Percentiles rank a stretch among this genome's conserved stretches.
These are phyloP conservation scores for Bertia moriformis DNA, from an alignment of 2,329 filamentous ascomycete genomes.

Conservation along the genomic window DNA sequence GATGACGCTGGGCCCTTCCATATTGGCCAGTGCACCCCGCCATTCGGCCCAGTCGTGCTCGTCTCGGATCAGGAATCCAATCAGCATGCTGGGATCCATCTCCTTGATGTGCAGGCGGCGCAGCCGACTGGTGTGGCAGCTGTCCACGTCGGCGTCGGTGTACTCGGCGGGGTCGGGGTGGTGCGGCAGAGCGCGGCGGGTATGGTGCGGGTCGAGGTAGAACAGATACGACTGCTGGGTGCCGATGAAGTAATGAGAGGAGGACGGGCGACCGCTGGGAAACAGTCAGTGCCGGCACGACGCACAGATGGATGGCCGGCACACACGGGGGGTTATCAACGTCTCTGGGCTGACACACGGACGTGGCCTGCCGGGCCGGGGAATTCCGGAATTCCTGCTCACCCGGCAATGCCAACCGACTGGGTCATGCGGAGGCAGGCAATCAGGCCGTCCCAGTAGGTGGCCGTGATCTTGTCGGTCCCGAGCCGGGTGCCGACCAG, in stretches of 20 bases:
- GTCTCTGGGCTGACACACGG: too few species aligned
- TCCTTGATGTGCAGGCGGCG: slow-evolving; percentile 72
- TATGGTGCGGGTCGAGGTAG: slow-evolving; percentile 88
- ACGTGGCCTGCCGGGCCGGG: slow-evolving; percentile 2
- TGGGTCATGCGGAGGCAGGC: slow-evolving; percentile 73
- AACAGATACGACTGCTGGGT: slow-evolving; percentile 64
- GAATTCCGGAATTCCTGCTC: too few species aligned
- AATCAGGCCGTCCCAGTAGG: slow-evolving; percentile 90
- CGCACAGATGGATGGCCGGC: too few species aligned
- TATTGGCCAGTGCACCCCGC: slow-evolving; percentile 61
- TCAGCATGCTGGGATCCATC: slow-evolving; percentile 96
- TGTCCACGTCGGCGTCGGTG: slow-evolving; percentile 58
- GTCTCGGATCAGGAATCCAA: slow-evolving; percentile 75
- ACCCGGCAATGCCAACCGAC: slow-evolving; percentile 93
- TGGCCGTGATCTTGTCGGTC: slow-evolving; percentile 84
- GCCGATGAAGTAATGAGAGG: slow-evolving; percentile 55
- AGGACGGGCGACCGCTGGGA: slow-evolving; percentile 78
- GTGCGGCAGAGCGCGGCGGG: slow-evolving; percentile 60
- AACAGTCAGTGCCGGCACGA: neutral
- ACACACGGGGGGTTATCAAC: too few species aligned
- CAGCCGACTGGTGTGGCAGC: slow-evolving; percentile 76
- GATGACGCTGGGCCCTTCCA: slow-evolving; percentile 72
- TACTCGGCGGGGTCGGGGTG: slow-evolving; percentile 41
- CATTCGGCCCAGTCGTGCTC: slow-evolving; percentile 74
- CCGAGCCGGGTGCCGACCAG: slow-evolving; percentile 79